These are phyloP conservation scores for Hypoxylon perforatum DNA, from an alignment of 495 filamentous ascomycete species.

Conservation along the genomic window DNA sequence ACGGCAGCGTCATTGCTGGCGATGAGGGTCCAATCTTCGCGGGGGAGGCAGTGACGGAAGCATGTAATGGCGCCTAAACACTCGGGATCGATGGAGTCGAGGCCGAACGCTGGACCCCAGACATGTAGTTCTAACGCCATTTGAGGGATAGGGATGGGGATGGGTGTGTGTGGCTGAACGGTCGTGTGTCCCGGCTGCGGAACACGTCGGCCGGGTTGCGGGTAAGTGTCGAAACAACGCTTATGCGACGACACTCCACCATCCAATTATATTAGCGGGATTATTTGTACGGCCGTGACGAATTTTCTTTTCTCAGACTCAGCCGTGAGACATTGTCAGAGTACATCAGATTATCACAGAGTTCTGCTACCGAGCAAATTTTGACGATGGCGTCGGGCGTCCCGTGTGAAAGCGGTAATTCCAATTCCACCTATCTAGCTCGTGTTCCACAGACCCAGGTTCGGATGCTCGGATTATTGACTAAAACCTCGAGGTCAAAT, in stretches of 20 bases:
- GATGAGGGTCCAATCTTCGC: constrained; percentile 77
- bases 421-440: no score
- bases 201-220: constrained; percentile 4
- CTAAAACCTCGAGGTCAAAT: constrained; percentile 18
- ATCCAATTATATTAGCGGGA: constrained; percentile 13
- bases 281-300: constrained; percentile 8
- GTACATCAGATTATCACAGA: neutral
- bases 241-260: neutral
- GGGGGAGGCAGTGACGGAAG: constrained; percentile 66
- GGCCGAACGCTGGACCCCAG: constrained; percentile 87
- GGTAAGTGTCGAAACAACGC: constrained; percentile 5
- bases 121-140: constrained; percentile 85
- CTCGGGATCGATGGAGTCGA: constrained; percentile 91
- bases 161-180: neutral
- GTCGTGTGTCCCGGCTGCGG: neutral
- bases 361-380: constrained; percentile 4
- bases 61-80: constrained; percentile 83
- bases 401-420: constrained; percentile 1
- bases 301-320: neutral
- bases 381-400: constrained; percentile 5
- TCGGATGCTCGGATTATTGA: constrained; percentile 19
- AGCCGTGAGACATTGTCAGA: neutral
- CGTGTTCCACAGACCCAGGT: constrained; percentile 4
- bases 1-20: constrained; percentile 78
- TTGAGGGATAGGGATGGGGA: constrained; percentile 35